These are phyloP conservation scores for Fusarium nurragi DNA, from an alignment of 2,329 filamentous ascomycete genomes.

Conservation along the genomic window DNA sequence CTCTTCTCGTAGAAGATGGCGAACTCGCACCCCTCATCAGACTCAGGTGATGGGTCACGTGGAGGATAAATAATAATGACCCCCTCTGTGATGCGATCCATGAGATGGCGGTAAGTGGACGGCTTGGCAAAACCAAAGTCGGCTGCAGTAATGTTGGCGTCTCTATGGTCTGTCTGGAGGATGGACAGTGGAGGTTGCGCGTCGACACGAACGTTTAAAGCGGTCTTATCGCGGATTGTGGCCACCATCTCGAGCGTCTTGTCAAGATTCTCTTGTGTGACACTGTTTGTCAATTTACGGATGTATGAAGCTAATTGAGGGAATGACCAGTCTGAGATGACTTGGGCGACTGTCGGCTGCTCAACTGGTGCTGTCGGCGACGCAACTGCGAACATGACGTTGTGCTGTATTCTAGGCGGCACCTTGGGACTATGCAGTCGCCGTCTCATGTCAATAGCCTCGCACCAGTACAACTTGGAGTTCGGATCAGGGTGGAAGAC, in stretches of 20 bases:
- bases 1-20: constrained; percentile 49
- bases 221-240: constrained; percentile 50
- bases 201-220: constrained; percentile 48
- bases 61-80: constrained; percentile 48
- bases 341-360: constrained; percentile 46
- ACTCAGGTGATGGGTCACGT: constrained; percentile 32
- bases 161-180: constrained; percentile 50
- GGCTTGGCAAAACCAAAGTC: constrained; percentile 53
- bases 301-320: constrained; percentile 50
- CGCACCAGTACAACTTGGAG: constrained; percentile 46
- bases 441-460: constrained; percentile 52
- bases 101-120: constrained; percentile 46
- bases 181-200: constrained; percentile 50
- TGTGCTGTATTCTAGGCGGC: constrained; percentile 50
- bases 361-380: constrained; percentile 42
- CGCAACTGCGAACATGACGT: constrained; percentile 46
- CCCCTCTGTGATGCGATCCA: constrained; percentile 45
- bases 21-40: constrained; percentile 51
- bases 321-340: constrained; percentile 51
- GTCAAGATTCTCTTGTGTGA: constrained; percentile 47
- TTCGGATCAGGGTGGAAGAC: constrained; percentile 48
- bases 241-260: constrained; percentile 46
- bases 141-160: constrained; percentile 40
- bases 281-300: constrained; percentile 50
- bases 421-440: constrained; percentile 48